phyloP scores from a whole-genome alignment of 305 asterid genomes.

The Coffea humblotiana region DNA sequence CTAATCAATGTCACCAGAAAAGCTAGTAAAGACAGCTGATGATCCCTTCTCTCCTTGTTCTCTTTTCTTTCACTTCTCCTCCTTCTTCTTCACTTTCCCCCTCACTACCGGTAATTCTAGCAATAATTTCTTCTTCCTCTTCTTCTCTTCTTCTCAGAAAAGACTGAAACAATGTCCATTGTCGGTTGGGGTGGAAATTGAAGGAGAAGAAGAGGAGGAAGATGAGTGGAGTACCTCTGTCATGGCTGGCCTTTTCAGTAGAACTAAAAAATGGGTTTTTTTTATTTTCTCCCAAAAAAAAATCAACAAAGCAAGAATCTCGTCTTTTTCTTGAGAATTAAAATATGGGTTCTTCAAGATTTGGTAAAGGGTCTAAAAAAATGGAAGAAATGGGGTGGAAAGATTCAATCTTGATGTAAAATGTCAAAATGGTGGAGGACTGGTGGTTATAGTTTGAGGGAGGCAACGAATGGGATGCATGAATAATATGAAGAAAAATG shows the following conservation, averaged over 20 bases:
- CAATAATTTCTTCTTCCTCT: constrained; percentile 41
- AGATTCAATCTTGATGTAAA: constrained; percentile 29
- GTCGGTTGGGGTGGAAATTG: constrained; percentile 71
- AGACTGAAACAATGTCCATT: constrained; percentile 55
- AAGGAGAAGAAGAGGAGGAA: constrained; percentile 75
- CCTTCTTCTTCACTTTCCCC: constrained; percentile 33
- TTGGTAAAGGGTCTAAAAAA: constrained; percentile 12
- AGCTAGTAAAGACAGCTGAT: constrained; percentile 78
- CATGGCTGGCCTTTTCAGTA: constrained; percentile 49
- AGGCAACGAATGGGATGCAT: background rate
- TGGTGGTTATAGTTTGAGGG: constrained; percentile 7
- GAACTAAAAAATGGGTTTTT: background rate
- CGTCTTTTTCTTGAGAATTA: constrained; percentile 6
- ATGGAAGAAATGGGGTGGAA: constrained; percentile 24
- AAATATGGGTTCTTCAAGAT: constrained; percentile 36
- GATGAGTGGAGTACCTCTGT: constrained; percentile 97
- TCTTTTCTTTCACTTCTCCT: constrained; percentile 46
- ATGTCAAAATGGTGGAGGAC: constrained; percentile 7
- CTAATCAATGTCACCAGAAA: constrained; percentile 73
- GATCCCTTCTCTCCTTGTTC: constrained; percentile 62
- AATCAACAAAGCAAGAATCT: background rate
- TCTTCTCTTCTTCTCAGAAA: constrained; percentile 17
- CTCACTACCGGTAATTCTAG: constrained; percentile 24
- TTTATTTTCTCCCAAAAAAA: background rate
- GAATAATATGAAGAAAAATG: background rate